These are phyloP conservation scores for Thymus quinquecostatus DNA, from an alignment of 257 asterid species.

Conservation along the genomic window DNA sequence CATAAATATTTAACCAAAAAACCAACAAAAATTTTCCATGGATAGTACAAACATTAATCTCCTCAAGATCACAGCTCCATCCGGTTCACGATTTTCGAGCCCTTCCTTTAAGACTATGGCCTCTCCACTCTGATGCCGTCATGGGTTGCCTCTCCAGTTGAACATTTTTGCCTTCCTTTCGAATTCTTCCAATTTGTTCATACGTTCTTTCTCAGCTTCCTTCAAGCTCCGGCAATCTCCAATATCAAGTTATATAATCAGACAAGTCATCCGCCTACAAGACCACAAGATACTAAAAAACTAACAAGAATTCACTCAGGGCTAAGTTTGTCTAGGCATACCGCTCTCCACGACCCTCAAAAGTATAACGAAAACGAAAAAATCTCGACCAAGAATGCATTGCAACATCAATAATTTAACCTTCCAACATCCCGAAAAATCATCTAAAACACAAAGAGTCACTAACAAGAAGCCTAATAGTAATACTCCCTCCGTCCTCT, in stretches of 20 bases:
- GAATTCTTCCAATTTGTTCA: conserved; percentile 70
- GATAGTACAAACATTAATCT: background rate
- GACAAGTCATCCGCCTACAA: conserved; percentile 23
- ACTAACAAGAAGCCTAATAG: too few species aligned
- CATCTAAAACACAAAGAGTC: background rate
- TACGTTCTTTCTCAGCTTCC: conserved; percentile 82
- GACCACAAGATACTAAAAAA: conserved; percentile 13
- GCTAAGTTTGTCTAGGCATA: conserved; percentile 1
- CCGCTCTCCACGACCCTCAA: conserved; percentile 1
- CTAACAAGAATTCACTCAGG: conserved; percentile 9
- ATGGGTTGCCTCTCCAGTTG: conserved; percentile 96
- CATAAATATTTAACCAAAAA: background rate
- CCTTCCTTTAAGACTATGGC: too few species aligned
- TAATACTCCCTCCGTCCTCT: too few species aligned
- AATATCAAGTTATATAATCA: conserved; percentile 39
- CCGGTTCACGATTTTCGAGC: too few species aligned
- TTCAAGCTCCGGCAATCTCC: conserved; percentile 74
- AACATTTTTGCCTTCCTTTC: conserved; percentile 84
- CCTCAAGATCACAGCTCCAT: background rate
- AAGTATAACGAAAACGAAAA: conserved; percentile 10
- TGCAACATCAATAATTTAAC: background rate
- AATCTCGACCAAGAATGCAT: background rate
- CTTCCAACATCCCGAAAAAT: background rate
- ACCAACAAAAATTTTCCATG: conserved; percentile 5
- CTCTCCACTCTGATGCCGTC: conserved; percentile 96